Conservation (phyloP, 2,329 filamentous ascomycete genomes). For the Cladosporium sphaerospermum region DNA sequence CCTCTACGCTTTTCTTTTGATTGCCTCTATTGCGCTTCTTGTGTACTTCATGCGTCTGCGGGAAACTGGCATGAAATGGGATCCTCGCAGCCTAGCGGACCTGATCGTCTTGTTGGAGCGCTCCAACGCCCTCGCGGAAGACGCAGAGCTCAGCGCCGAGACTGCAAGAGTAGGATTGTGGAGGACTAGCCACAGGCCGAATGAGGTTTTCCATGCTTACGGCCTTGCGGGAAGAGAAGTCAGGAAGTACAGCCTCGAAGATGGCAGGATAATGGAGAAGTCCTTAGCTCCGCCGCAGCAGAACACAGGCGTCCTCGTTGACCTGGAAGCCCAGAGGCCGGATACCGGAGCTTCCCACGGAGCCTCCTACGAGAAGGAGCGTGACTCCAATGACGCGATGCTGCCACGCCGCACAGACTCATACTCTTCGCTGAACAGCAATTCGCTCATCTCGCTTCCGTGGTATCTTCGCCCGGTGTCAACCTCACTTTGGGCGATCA, state of each 20-base stretch:
- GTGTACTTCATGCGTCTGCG: constrained; percentile 53
- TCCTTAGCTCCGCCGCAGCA: not conserved
- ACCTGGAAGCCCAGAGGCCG: constrained; percentile 27
- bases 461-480: constrained; percentile 66
- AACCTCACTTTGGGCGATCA: constrained; percentile 60
- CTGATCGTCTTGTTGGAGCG: constrained; percentile 70
- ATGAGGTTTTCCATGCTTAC: constrained; percentile 70
- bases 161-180: constrained; percentile 73
- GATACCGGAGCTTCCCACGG: constrained; percentile 34
- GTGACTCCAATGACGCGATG: constrained; percentile 38
- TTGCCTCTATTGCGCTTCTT: constrained; percentile 53
- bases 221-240: constrained; percentile 56
- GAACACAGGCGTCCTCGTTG: constrained; percentile 10
- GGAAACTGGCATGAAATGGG: constrained; percentile 76
- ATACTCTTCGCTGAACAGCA: constrained; percentile 4
- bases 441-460: constrained; percentile 42
- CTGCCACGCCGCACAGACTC: constrained; percentile 17
- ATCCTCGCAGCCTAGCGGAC: constrained; percentile 75
- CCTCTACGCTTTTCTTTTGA: constrained; percentile 62
- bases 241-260: constrained; percentile 45
- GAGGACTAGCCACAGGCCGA: constrained; percentile 59
- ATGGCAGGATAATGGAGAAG: constrained; percentile 44
- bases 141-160: constrained; percentile 54
- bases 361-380: constrained; percentile 39
- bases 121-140: constrained; percentile 71